Evolutionary conservation across 2,329 filamentous ascomycete species (phyloP), one percentile per base, ranked within the genome.

Genomic region (Colletotrichum tropicicola): DNA sequence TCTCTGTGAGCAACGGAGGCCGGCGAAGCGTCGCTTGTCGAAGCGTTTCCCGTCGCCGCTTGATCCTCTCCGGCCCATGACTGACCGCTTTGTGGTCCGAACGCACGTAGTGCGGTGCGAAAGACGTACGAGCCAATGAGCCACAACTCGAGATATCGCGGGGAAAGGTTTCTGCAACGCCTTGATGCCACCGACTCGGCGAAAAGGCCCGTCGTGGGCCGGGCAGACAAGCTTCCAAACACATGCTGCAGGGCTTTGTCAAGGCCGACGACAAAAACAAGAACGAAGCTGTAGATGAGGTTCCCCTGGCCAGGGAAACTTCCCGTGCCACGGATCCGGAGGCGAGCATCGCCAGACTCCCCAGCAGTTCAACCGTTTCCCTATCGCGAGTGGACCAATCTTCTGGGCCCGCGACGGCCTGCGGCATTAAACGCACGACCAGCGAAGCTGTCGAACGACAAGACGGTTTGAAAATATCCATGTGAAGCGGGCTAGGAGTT

Each of bases 401-500:
- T 54, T 54, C 8, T 23, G 30, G 41, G 55, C 25, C 27, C 56
- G 32, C 48, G 56, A 61, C 56, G 61, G 48, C 47, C 57, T 61
- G 62, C 62, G 62, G 49, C 62, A 65, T 65, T 65, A 45, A 65
- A 65, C 44, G 62, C 49, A 65, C 57, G 57, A 65, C 49, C 49
- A 65, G 37, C 61, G 57, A 43, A 61, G 57, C 61, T 59, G 61
- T 61, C 62, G 49, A 65, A 65, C 62, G 57, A 65, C 62, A 65
- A 28, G 57, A 61, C 45, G 62, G 62, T 61, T 65, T 65, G 49
- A 51, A 48, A 47, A 51, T 21, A 55, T 45, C 57, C 61, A 61
- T 51, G 49, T 65, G 61, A 65, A 61, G 61, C 57, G 44, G 19
- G 49, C 48, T 49, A 55, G 49, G 56, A 51, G 56, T 61, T 54